Evolutionary conservation across 768 basidiomycete genomes (phyloP), one percentile per base, ranked within the genome.

Genomic region (Termitomyces sp.): DNA sequence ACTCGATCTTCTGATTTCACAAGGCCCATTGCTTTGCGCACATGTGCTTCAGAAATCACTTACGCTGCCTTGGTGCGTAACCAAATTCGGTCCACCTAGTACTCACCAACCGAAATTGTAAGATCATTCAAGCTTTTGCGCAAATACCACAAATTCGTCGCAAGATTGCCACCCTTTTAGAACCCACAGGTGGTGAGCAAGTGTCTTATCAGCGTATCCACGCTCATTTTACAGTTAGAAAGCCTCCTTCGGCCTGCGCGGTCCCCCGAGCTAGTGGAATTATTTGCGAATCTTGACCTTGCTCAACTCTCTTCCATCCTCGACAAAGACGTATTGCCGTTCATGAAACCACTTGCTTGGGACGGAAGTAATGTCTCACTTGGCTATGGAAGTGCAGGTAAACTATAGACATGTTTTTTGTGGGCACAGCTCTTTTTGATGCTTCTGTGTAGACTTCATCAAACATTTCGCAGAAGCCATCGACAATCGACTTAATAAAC

Each of bases 11-110:
- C n/a, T n/a, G n/a, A 28, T 28, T 14, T 11, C 54, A 7, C 28
- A 44, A 92, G 89, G n/a, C 90, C 90, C 13, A 78, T 91, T 33
- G 85, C 85, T 8, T 63, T 91, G 22, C 86, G 89, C 24, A 79
- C 87, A 1, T 79, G 82, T 20, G 63, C 68, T 22, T 69, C 82
- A 1, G 71, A 74, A 0, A 70, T 81, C 28, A 78, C 79, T 2
- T 85, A 88, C 60, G 85, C 85, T 24, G 81, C 85, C 1, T 70
- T 89, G 65, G 78, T 90, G 52, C 56, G 72, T 60, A 61, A 67
- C 33, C 24, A 22, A 6, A 52, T 44, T 40, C 44, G 11, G 55
- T 47, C 16, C 35, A 20, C n/a, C 40, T 48, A 50, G 45, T 13
- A 18, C 6, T 38, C 50, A 38, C 47, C 36, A 35, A 56, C 38